phyloP scores from a whole-genome alignment of 1,139 yeast genomes.

The Sugiyamaella grinbergsii region DNA sequence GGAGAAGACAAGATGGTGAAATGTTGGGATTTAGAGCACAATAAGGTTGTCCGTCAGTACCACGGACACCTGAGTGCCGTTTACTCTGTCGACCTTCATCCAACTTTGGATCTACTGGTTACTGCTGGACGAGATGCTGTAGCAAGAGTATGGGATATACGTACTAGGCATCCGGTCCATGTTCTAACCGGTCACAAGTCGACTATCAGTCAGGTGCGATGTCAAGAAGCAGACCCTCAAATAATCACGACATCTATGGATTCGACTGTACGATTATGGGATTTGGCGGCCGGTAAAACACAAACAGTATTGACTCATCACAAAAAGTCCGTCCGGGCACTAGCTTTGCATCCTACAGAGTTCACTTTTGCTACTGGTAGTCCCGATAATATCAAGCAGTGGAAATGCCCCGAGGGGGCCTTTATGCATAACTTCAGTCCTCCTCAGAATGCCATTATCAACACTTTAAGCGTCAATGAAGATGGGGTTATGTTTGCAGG shows the following conservation, averaged over 20 bases:
- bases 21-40: constrained; percentile 95
- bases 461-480: constrained; percentile 66
- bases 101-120: constrained; percentile 80
- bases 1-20: constrained; percentile 94
- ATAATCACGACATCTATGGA: constrained; percentile 82
- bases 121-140: constrained; percentile 91
- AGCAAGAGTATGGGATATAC: constrained; percentile 89
- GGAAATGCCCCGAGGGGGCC: constrained; percentile 79
- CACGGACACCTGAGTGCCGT: constrained; percentile 95
- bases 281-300: constrained; percentile 67
- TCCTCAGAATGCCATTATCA: constrained; percentile 57
- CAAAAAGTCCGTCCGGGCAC: constrained; percentile 73
- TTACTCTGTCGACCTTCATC: constrained; percentile 80
- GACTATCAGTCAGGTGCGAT: constrained; percentile 67
- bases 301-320: constrained; percentile 75
- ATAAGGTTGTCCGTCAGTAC: constrained; percentile 78
- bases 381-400: constrained; percentile 77
- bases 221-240: constrained; percentile 81
- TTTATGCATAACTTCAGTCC: constrained; percentile 59
- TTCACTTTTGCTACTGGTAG: constrained; percentile 80
- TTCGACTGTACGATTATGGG: constrained; percentile 86
- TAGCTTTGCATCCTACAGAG: constrained; percentile 70
- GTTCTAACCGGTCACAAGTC: constrained; percentile 80
- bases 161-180: constrained; percentile 75
- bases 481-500: constrained; percentile 79